phyloP scores from a whole-genome alignment of 2,329 filamentous ascomycete species.

The Sclerotinia trifoliorum region DNA sequence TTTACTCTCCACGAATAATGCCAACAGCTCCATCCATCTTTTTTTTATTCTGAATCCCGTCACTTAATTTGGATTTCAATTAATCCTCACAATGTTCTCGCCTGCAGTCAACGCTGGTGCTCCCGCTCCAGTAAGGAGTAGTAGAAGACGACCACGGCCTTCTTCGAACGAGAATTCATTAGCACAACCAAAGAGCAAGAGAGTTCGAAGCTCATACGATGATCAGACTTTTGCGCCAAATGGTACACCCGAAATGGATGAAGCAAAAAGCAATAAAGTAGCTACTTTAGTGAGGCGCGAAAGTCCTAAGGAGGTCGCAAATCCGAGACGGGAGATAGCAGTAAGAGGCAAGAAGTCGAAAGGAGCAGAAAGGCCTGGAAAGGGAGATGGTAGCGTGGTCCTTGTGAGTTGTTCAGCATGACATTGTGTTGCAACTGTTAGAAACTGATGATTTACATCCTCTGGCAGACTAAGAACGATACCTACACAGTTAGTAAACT shows the following conservation, averaged over 20 bases:
- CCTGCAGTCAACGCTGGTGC: slow-evolving; percentile 50
- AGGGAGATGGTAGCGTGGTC: slow-evolving; percentile 66
- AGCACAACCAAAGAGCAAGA: slow-evolving; percentile 62
- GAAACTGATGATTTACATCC: slow-evolving; percentile 21
- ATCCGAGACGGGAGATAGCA: slow-evolving; percentile 50
- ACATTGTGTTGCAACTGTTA: background rate
- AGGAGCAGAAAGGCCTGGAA: slow-evolving; percentile 63
- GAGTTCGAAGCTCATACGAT: slow-evolving; percentile 56
- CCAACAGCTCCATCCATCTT: background rate
- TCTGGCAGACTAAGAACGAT: slow-evolving; percentile 70
- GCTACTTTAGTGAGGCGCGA: slow-evolving; percentile 43
- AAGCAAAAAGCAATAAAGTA: slow-evolving; percentile 54
- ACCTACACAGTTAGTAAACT: slow-evolving; percentile 85
- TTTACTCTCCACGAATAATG: slow-evolving; percentile 11
- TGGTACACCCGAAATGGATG: slow-evolving; percentile 51
- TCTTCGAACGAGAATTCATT: slow-evolving; percentile 52
- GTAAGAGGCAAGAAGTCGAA: slow-evolving; percentile 63
- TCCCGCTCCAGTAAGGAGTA: slow-evolving; percentile 57
- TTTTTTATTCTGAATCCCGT: background rate
- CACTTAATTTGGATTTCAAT: background rate
- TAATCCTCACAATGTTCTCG: slow-evolving; percentile 54
- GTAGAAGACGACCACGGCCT: slow-evolving; percentile 58
- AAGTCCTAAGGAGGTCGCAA: slow-evolving; percentile 30
- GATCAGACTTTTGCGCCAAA: slow-evolving; percentile 56
- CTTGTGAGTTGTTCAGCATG: slow-evolving; percentile 51